phyloP scores from a whole-genome alignment of 164 flowering plant species.

The Tinospora cordifolia region DNA sequence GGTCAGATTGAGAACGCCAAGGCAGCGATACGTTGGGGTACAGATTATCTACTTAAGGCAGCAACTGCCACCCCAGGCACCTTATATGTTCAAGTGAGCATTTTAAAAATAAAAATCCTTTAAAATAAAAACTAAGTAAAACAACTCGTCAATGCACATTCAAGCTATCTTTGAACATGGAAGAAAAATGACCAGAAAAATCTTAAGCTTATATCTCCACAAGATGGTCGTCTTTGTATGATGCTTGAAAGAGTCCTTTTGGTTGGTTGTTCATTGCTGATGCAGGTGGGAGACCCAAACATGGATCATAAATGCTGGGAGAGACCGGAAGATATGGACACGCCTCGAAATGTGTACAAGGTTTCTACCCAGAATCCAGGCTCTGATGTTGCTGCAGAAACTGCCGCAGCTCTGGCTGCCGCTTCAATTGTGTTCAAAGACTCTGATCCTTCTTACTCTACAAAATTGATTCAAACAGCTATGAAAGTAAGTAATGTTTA shows the following conservation, averaged over 20 bases:
- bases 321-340: conserved; percentile 97
- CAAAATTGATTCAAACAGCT: conserved; percentile 52
- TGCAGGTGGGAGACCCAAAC: conserved; percentile 82
- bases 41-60: conserved; percentile 85
- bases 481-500: conserved; percentile 32
- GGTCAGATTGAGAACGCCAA: conserved; percentile 47
- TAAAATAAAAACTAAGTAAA: no score
- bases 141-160: no score
- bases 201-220: neutral
- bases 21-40: conserved; percentile 71
- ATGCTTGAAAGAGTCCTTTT: no score
- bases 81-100: conserved; percentile 69
- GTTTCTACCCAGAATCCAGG: conserved; percentile 71
- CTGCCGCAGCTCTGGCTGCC: conserved; percentile 91
- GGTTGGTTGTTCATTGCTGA: neutral
- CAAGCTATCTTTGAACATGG: no score
- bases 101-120: no score
- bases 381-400: conserved; percentile 96
- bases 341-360: conserved; percentile 68
- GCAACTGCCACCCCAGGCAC: conserved; percentile 64
- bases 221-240: neutral
- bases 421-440: conserved; percentile 74
- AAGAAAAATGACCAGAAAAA: neutral
- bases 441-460: conserved; percentile 67
- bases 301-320: conserved; percentile 86